These are phyloP conservation scores for Pseudogymnoascus verrucosus DNA, from an alignment of 2,329 filamentous ascomycete species.

Conservation along the genomic window DNA sequence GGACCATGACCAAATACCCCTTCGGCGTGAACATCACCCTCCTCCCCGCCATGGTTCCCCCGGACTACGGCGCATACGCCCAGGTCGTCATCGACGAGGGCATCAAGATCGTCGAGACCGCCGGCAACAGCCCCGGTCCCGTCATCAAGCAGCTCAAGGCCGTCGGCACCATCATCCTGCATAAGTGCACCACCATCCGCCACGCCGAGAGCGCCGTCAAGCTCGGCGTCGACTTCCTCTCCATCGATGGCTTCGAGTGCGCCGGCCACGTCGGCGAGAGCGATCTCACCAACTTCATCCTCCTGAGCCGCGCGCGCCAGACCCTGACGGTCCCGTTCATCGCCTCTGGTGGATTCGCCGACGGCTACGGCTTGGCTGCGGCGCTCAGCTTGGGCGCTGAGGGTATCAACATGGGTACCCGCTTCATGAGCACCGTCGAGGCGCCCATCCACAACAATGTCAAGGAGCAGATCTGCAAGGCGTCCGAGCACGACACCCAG, in stretches of 20 bases:
- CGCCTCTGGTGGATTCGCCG: conserved; percentile 89
- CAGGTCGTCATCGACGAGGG: conserved; percentile 91
- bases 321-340: conserved; percentile 83
- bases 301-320: conserved; percentile 79
- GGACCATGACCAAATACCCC: conserved; percentile 65
- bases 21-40: conserved; percentile 96
- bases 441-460: conserved; percentile 88
- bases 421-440: conserved; percentile 95
- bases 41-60: conserved; percentile 79
- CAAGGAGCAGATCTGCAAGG: conserved; percentile 84
- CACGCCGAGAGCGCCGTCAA: conserved; percentile 89
- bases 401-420: conserved; percentile 96
- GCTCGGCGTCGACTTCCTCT: conserved; percentile 91
- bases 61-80: conserved; percentile 87
- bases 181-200: conserved; percentile 96
- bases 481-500: conserved; percentile 84
- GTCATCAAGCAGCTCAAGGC: conserved; percentile 85
- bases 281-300: conserved; percentile 84
- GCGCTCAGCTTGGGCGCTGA: conserved; percentile 83
- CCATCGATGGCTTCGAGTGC: conserved; percentile 97
- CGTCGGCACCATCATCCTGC: conserved; percentile 69
- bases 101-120: conserved; percentile 84
- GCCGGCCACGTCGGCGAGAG: conserved; percentile 81
- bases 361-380: conserved; percentile 86
- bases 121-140: conserved; percentile 81